Evolutionary conservation across 768 basidiomycete genomes (phyloP).

Genomic region (Rhodocollybia butyracea): DNA sequence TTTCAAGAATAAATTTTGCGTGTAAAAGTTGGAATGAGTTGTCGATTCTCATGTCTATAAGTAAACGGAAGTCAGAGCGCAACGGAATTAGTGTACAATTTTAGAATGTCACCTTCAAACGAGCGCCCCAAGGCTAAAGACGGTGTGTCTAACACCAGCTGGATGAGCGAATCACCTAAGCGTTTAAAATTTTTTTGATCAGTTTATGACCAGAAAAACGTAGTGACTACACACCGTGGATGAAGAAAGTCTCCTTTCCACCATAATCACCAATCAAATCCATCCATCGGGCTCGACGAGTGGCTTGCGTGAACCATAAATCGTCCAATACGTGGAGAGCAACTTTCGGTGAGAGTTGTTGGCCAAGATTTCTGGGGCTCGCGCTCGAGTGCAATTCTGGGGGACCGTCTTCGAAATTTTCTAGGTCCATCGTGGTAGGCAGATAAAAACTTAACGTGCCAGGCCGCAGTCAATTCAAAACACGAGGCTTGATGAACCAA

Average conservation of each 20-base stretch:
- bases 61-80: not conserved
- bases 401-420: not conserved
- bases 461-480: no score
- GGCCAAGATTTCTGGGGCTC: not conserved
- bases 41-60: not conserved
- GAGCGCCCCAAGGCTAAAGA: slow-evolving; percentile 53
- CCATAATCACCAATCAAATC: slow-evolving; percentile 72
- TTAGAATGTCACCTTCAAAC: slow-evolving; percentile 30
- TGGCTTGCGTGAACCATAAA: slow-evolving; percentile 34
- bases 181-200: not conserved
- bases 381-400: not conserved
- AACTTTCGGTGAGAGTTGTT: not conserved
- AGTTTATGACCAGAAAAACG: not conserved
- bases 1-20: not conserved
- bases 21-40: slow-evolving; percentile 2
- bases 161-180: slow-evolving; percentile 59
- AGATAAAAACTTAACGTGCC: no score
- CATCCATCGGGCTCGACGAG: slow-evolving; percentile 52
- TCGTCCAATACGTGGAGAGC: slow-evolving; percentile 30
- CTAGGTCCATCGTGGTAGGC: not conserved
- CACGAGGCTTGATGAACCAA: no score
- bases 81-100: not conserved
- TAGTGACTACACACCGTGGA: slow-evolving; percentile 46
- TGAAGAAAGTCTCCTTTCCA: slow-evolving; percentile 59
- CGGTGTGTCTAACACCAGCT: slow-evolving; percentile 55